Evolutionary conservation across 2,329 filamentous ascomycete species (phyloP).

Genomic region (Hypoxylon sp.): DNA sequence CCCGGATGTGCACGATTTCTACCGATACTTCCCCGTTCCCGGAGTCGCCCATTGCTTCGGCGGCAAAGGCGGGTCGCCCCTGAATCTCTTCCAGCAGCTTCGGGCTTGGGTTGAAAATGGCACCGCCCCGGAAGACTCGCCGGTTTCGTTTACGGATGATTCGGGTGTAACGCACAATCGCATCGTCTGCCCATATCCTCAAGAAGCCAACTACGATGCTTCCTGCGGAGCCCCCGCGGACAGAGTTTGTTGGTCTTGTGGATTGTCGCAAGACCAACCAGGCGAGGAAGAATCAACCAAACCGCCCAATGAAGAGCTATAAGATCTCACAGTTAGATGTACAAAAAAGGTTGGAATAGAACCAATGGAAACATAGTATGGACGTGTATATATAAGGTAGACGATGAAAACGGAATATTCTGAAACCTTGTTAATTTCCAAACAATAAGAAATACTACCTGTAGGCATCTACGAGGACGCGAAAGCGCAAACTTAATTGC

Average conservation of each 20-base stretch:
- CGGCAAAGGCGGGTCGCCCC: constrained; percentile 46
- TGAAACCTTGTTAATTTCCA: no score
- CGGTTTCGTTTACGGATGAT: constrained; percentile 8
- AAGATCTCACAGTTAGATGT: no score
- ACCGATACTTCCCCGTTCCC: constrained; percentile 49
- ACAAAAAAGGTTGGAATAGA: no score
- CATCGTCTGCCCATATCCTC: constrained; percentile 14
- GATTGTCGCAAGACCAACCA: no score
- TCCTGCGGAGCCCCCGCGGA: not conserved
- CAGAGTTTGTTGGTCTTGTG: constrained; percentile 34
- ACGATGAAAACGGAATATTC: no score
- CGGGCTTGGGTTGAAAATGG: constrained; percentile 51
- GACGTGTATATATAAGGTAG: no score
- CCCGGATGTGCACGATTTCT: constrained; percentile 48
- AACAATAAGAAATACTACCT: not conserved
- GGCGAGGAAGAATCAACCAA: no score
- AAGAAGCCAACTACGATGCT: not conserved
- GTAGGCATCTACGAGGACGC: not conserved
- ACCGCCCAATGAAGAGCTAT: no score
- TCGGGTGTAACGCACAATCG: not conserved
- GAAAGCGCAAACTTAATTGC: not conserved
- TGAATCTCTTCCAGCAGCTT: constrained; percentile 45
- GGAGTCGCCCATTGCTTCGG: constrained; percentile 51
- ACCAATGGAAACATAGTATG: no score
- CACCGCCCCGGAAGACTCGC: constrained; percentile 39